phyloP scores from a whole-genome alignment of 2,329 filamentous ascomycete genomes.

The Xylaria sp. region DNA sequence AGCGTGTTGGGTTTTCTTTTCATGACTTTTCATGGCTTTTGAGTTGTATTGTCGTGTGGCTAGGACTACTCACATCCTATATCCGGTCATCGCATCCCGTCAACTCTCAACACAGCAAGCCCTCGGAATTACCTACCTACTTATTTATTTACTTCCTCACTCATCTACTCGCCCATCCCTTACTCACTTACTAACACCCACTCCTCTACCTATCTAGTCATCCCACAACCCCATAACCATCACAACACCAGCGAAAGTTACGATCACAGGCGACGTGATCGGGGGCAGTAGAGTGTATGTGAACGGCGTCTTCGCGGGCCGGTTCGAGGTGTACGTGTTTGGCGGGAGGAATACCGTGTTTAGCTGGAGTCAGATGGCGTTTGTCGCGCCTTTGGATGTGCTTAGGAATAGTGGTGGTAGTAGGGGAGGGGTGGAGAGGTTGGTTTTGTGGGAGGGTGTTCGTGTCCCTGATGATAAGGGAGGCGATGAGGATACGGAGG shows the following conservation, averaged over 20 bases:
- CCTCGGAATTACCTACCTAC: no score
- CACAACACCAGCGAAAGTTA: constrained; percentile 42
- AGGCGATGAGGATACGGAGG: neutral
- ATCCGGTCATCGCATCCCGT: no score
- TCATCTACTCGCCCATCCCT: neutral
- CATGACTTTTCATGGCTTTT: no score
- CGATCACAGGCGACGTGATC: constrained; percentile 50
- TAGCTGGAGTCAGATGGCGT: constrained; percentile 63
- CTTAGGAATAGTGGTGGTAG: neutral
- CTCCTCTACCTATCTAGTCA: constrained; percentile 40
- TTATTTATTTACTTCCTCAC: no score
- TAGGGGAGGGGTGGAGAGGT: constrained; percentile 19
- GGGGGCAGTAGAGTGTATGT: constrained; percentile 57
- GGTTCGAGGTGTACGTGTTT: constrained; percentile 61
- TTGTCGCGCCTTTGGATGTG: constrained; percentile 55
- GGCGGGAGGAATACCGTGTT: constrained; percentile 57
- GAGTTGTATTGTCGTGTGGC: no score
- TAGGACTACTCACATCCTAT: no score
- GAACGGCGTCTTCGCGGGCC: constrained; percentile 50
- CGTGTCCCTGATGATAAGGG: neutral
- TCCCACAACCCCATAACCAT: constrained; percentile 50
- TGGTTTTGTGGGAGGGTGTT: constrained; percentile 21
- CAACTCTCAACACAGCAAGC: no score
- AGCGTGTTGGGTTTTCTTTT: no score
- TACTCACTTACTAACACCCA: neutral